Base-by-base conservation (phyloP, 768 basidiomycete species). In the Strobilomyces echinocephalus region DNA sequence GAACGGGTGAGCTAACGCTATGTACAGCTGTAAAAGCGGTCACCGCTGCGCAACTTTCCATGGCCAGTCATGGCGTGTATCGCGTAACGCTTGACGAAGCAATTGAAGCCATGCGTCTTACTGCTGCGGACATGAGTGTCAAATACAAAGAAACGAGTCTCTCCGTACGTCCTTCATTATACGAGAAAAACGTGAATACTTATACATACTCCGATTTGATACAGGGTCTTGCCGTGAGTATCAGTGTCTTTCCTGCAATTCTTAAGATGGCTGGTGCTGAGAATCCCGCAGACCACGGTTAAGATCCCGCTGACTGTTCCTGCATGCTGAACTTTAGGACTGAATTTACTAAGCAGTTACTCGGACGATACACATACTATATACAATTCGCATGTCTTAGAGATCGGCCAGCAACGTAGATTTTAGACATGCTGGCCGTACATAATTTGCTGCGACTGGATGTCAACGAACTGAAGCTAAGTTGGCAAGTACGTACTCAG, bases 111-210 rank as follows among this genome's bases (percentile, higher is more conserved):
- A 95, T 95, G 91, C 78, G 91, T 21, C 67, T 95, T 45, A 97
- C 93, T 7, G 94, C 95, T 26, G 77, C 81, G n/a, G 91, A 94
- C 68, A 95, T 95, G 92, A 92, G 90, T 56, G 81, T 88, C 60
- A 92, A 94, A 69, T 95, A 95, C 69, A 97, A 95, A 67, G 94
- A 97, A 72, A 97, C 94, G 0, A 91, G 88, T 69, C 80, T 97
- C 59, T 91, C 91, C 38, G 92, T 88, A 64, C 59, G 85, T 72
- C 34, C 55, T 39, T 24, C 18, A 24, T 40, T 38, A 2, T 30
- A 8, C 9, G 30, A 30, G 7, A 30, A 30, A 30, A 30, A 30
- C 30, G 6, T 30, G 9, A 30, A 9, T 6, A 30, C 36, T 16
- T 39, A 8, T 44, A 9, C 41, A 15, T 40, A 28, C 39, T 24